Evolutionary conservation across 192 early-diverging fungal genomes (phyloP).

Genomic region (Coemansia sp.): DNA sequence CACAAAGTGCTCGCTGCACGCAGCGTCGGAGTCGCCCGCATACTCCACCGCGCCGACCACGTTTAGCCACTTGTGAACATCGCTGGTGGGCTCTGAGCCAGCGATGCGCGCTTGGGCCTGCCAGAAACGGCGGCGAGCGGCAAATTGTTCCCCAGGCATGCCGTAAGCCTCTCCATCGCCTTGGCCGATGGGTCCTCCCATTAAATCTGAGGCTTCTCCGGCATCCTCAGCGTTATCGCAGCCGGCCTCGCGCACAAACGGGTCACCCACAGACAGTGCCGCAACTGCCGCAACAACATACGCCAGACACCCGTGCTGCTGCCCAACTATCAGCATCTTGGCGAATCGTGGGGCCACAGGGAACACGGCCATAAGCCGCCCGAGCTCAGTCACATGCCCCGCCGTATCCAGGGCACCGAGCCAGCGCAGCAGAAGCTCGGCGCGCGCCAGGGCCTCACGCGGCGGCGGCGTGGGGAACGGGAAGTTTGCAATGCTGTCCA

Average conservation of each 20-base stretch:
- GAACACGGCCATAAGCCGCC: conserved; percentile 85
- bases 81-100: conserved; percentile 72
- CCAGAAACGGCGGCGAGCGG: conserved; percentile 65
- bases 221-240: conserved; percentile 50
- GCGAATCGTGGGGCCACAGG: conserved; percentile 87
- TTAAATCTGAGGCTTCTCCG: conserved; percentile 44
- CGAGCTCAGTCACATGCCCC: conserved; percentile 75
- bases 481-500: conserved; percentile 92
- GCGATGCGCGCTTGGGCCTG: conserved; percentile 60
- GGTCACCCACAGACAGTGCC: conserved; percentile 89
- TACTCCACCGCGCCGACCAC: conserved; percentile 89
- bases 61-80: conserved; percentile 80
- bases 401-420: conserved; percentile 71
- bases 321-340: conserved; percentile 80
- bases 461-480: conserved; percentile 97
- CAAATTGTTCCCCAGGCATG: conserved; percentile 60
- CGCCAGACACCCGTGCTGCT: conserved; percentile 79
- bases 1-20: conserved; percentile 82
- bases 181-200: conserved; percentile 25
- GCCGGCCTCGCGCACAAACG: conserved; percentile 79
- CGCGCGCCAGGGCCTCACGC: conserved; percentile 65
- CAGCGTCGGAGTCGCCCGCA: conserved; percentile 61
- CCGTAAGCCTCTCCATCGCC: conserved; percentile 42
- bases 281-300: conserved; percentile 91
- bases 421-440: conserved; percentile 78